Base-by-base conservation (phyloP, 1,284 basidiomycete species). In the Peniophora sp. region DNA sequence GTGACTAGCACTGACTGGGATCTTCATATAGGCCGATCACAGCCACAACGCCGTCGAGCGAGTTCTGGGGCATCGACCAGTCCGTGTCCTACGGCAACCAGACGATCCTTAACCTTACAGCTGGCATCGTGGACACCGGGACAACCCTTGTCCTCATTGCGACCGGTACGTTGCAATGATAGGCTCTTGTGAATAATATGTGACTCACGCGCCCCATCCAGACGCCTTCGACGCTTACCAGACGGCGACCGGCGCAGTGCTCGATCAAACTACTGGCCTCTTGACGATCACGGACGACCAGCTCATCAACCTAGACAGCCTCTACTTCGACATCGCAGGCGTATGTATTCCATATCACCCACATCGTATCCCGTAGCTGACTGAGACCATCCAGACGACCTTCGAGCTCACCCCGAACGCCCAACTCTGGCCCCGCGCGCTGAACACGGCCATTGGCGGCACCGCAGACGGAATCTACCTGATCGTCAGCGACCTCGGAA, bases 41-140 rank as follows among this genome's bases (percentile, higher is more conserved):
- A 1, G 56, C 55, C 10, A 75, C 73, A 1, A 61, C 52, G 9
- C 82, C 81, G 22, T 69, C 80, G 11, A 66, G 58, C 47, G 55
- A 65, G 39, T 85, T 73, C 69, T 85, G 79, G 79, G 83, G 83
- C 38, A 80, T 85, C 57, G 67, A 80, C 60, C 72, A 84, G 65
- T 69, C 71, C 44, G 70, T 85, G 53, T 65, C 63, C n/a, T 84
- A 79, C 56, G 77, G 79, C 22, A 41, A n/a, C n/a, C 64, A 66
- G 5, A 72, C 63, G 14, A 78, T 81, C 50, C 62, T 85, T 51
- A 46, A 64, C 2, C 59, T 54, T 32, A 77, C 74, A 14, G 74
- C 79, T 23, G 83, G 83, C 54, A 80, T 85, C 52, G 78, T 85
- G 50, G 83, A 85, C 62, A 83, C 81, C 20, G 78, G 77, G 50